Evolutionary conservation across 2,329 filamentous ascomycete species (phyloP).

Genomic region (Pochonia chlamydosporia): DNA sequence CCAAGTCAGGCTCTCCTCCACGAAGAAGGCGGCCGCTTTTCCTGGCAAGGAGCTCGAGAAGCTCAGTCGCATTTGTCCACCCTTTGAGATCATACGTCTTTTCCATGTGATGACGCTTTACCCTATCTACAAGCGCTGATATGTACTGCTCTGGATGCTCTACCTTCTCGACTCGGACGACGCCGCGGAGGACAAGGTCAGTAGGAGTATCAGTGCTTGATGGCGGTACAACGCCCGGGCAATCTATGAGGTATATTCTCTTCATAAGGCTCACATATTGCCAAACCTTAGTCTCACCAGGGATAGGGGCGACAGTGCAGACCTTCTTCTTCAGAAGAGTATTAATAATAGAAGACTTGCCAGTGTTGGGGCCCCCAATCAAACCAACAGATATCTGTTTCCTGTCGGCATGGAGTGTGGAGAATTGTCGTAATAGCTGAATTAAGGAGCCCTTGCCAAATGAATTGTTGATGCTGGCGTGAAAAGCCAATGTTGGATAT

Average conservation of each 20-base stretch:
- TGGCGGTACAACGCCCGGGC: slow-evolving; percentile 91
- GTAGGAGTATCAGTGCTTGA: slow-evolving; percentile 77
- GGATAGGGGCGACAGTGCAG: slow-evolving; percentile 87
- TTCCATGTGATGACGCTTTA: slow-evolving; percentile 83
- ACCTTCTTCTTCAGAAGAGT: slow-evolving; percentile 92
- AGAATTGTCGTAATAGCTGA: slow-evolving; percentile 87
- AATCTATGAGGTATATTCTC: slow-evolving; percentile 85
- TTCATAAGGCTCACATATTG: slow-evolving; percentile 96
- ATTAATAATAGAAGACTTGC: slow-evolving; percentile 97
- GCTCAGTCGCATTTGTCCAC: slow-evolving; percentile 71
- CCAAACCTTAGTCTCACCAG: slow-evolving; percentile 97
- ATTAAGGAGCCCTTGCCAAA: slow-evolving; percentile 96
- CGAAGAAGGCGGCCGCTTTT: slow-evolving; percentile 83
- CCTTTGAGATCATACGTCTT: slow-evolving; percentile 85
- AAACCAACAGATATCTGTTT: slow-evolving; percentile 94
- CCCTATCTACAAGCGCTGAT: slow-evolving; percentile 69
- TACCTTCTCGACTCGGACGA: slow-evolving; percentile 92
- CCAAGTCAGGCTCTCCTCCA: slow-evolving; percentile 90
- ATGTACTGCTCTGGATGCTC: slow-evolving; percentile 97
- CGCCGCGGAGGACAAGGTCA: slow-evolving; percentile 83
- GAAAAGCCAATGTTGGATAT: slow-evolving; percentile 90
- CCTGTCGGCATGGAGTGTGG: slow-evolving; percentile 76
- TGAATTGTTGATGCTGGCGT: slow-evolving; percentile 89
- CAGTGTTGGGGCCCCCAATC: slow-evolving; percentile 75
- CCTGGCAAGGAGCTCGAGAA: slow-evolving; percentile 79